phyloP scores from a whole-genome alignment of 352 stramenopile genomes.

The Pythium volutum region DNA sequence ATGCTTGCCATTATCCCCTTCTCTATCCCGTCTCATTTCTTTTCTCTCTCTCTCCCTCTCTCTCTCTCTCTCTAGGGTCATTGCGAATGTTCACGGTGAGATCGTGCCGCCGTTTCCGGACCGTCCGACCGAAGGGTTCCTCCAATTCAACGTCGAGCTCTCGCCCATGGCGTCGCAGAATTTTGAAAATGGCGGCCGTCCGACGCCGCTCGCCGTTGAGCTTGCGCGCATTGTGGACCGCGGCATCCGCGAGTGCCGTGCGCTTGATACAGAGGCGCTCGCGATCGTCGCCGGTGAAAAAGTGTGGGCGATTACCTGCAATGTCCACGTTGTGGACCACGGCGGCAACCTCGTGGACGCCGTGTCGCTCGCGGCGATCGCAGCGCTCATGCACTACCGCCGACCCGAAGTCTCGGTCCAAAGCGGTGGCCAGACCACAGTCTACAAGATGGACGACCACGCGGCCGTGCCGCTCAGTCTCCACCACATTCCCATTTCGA shows the following conservation, averaged over 20 bases:
- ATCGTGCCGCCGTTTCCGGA: constrained; percentile 87
- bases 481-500: constrained; percentile 94
- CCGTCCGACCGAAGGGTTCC: constrained; percentile 82
- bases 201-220: constrained; percentile 53
- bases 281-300: constrained; percentile 92
- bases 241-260: constrained; percentile 87
- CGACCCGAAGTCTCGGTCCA: constrained; percentile 85
- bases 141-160: constrained; percentile 84
- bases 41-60: neutral
- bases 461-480: constrained; percentile 91
- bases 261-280: constrained; percentile 94
- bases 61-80: constrained; percentile 37
- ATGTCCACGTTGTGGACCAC: constrained; percentile 91
- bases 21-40: neutral
- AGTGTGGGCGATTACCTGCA: constrained; percentile 92
- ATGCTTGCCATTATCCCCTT: no score
- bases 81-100: constrained; percentile 79
- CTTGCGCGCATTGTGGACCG: constrained; percentile 91
- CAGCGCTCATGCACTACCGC: constrained; percentile 92
- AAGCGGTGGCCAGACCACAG: constrained; percentile 42
- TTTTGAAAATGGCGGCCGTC: constrained; percentile 56
- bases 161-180: constrained; percentile 80
- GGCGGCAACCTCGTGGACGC: constrained; percentile 92
- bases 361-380: constrained; percentile 91
- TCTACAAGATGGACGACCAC: constrained; percentile 88